These are phyloP conservation scores for Trichoderma gamsii DNA, from an alignment of 495 filamentous ascomycete species.

Conservation along the genomic window DNA sequence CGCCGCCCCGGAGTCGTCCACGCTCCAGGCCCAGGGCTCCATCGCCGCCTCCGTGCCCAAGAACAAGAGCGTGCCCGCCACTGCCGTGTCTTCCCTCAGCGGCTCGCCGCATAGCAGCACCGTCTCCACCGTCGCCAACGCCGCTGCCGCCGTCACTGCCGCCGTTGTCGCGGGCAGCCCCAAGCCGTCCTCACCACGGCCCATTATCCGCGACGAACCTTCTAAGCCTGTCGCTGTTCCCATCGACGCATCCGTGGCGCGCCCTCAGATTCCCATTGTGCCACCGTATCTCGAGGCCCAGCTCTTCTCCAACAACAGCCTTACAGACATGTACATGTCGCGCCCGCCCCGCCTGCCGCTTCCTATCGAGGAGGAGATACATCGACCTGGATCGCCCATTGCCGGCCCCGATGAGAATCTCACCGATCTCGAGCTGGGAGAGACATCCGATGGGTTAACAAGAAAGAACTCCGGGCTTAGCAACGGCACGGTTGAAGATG, in stretches of 20 bases:
- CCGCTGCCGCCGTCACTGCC: constrained; percentile 20
- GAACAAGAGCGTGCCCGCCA: constrained; percentile 32
- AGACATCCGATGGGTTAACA: constrained; percentile 37
- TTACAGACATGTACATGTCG: constrained; percentile 56
- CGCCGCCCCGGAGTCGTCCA: constrained; percentile 48
- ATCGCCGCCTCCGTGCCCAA: constrained; percentile 33
- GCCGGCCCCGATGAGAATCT: constrained; percentile 43
- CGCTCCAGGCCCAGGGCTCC: constrained; percentile 47
- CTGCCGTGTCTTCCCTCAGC: constrained; percentile 32
- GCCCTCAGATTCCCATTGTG: constrained; percentile 24
- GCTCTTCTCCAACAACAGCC: constrained; percentile 31
- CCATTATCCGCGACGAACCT: constrained; percentile 27
- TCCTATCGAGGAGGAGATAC: constrained; percentile 82
- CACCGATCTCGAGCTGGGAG: constrained; percentile 43
- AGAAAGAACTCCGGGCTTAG: constrained; percentile 59
- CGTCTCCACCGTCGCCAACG: constrained; percentile 14
- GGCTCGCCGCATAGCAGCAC: constrained; percentile 33
- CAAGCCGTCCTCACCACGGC: constrained; percentile 17
- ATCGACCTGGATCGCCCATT: constrained; percentile 82
- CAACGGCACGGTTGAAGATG: constrained; percentile 68
- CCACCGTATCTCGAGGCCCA: neutral
- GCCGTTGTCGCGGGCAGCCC: neutral
- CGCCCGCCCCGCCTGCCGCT: constrained; percentile 83
- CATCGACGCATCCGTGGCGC: constrained; percentile 22
- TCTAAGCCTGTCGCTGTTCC: constrained; percentile 50